A percentile compares a stretch with the other conserved stretches of the same genome.
Evolutionary conservation across 2,329 filamentous ascomycete genomes (phyloP).

Genomic region (Arthrobotrys conoides): DNA sequence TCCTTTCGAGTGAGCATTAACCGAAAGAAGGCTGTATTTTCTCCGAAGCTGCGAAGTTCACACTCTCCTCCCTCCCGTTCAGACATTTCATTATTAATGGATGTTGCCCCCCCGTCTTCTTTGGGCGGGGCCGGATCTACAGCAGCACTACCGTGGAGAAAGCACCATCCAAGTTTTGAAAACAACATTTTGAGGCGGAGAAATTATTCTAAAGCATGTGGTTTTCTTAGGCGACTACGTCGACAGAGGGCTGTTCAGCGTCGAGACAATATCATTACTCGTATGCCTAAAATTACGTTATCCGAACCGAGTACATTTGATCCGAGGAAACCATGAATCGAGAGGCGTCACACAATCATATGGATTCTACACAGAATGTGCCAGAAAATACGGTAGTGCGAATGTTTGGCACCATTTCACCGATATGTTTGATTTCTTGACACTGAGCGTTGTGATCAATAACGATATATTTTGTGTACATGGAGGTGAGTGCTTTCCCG

Average conservation of each 20-base stretch:
- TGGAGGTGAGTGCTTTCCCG: constrained; percentile 73
- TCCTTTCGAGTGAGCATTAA: constrained; percentile 41
- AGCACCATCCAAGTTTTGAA: not conserved
- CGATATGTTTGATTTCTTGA: constrained; percentile 99
- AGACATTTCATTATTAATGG: constrained; percentile 19
- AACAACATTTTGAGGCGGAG: not conserved
- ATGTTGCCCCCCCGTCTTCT: not conserved
- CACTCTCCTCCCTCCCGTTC: constrained; percentile 2
- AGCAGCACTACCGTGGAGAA: constrained; percentile 35
- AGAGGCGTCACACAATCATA: constrained; percentile 98
- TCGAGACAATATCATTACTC: constrained; percentile 97
- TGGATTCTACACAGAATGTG: constrained; percentile 98
- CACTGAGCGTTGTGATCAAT: constrained; percentile 96
- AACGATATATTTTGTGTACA: constrained; percentile 99
- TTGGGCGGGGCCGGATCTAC: constrained; percentile 30
- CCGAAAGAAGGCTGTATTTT: constrained; percentile 44
- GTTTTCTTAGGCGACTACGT: constrained; percentile 83
- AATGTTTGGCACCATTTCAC: constrained; percentile 99
- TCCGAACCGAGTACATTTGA: constrained; percentile 93
- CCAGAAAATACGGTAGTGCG: constrained; percentile 96
- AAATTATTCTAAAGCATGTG: constrained; percentile 66
- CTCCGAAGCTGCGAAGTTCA: constrained; percentile 36
- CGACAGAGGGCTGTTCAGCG: constrained; percentile 97
- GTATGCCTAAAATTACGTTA: constrained; percentile 98
- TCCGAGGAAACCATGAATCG: constrained; percentile 97